These are phyloP conservation scores for Polygonum maritimum DNA, from an alignment of 148 eudicot genomes.

Conservation along the genomic window DNA sequence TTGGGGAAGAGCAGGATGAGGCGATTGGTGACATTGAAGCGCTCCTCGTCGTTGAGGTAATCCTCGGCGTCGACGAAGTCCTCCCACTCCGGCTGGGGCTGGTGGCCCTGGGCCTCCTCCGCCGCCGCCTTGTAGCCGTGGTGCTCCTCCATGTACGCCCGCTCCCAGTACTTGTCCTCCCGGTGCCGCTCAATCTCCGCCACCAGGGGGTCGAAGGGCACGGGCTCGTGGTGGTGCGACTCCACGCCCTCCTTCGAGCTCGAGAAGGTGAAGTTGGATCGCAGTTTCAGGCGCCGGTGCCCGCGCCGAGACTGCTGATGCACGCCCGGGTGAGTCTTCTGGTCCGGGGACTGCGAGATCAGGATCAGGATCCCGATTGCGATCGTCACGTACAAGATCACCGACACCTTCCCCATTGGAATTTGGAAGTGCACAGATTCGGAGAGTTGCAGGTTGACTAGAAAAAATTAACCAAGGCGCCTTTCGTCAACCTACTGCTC, in stretches of 20 bases:
- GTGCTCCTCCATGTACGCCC: conserved; percentile 31
- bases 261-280: conserved; percentile 45
- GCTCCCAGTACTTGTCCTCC: conserved; percentile 65
- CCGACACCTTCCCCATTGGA: conserved; percentile 51
- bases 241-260: conserved; percentile 9
- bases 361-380: conserved; percentile 46
- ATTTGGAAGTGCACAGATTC: not conserved
- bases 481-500: no score
- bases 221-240: conserved; percentile 38
- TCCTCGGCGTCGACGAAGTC: conserved; percentile 80
- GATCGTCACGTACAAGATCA: conserved; percentile 55
- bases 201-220: conserved; percentile 75
- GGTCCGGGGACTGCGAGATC: conserved; percentile 48
- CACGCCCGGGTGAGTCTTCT: not conserved
- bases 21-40: conserved; percentile 65
- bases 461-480: not conserved
- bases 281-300: conserved; percentile 65
- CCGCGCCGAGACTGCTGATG: conserved; percentile 22
- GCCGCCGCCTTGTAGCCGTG: conserved; percentile 17
- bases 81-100: conserved; percentile 83
- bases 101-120: conserved; percentile 36
- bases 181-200: conserved; percentile 63
- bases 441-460: conserved; percentile 1
- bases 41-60: conserved; percentile 81
- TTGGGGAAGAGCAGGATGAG: conserved; percentile 65